Evolutionary conservation across 805 yeast genomes (phyloP).

Genomic region (Yarrowia alimentaria): DNA sequence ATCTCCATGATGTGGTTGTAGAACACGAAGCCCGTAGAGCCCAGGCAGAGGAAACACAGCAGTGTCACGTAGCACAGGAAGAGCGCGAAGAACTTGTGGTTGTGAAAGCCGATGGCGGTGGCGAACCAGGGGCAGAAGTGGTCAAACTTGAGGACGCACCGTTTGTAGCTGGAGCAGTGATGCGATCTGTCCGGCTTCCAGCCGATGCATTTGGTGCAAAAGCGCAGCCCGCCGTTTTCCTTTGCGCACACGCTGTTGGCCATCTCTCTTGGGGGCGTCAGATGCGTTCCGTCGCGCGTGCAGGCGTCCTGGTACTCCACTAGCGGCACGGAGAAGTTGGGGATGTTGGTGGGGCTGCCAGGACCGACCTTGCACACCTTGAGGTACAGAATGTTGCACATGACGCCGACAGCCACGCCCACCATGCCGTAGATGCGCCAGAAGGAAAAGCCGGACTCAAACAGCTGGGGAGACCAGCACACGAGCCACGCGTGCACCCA

Average conservation of each 20-base stretch:
- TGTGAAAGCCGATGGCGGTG: constrained; percentile 75
- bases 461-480: constrained; percentile 15
- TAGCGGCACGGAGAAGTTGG: constrained; percentile 6
- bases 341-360: constrained; percentile 12
- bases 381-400: constrained; percentile 15
- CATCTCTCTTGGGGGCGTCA: constrained; percentile 20
- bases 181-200: constrained; percentile 49
- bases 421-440: constrained; percentile 7
- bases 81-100: constrained; percentile 78
- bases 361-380: constrained; percentile 15
- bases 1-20: constrained; percentile 33
- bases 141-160: constrained; percentile 53
- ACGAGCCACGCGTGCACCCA: constrained; percentile 28
- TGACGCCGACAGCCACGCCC: constrained; percentile 11
- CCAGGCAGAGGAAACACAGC: constrained; percentile 46
- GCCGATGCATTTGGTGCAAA: constrained; percentile 43
- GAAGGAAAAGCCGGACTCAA: constrained; percentile 7
- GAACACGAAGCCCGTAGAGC: constrained; percentile 31
- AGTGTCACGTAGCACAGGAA: constrained; percentile 56
- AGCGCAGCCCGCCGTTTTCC: constrained; percentile 44
- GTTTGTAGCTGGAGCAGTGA: constrained; percentile 44
- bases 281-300: not conserved
- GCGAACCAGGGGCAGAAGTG: constrained; percentile 90
- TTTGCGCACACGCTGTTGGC: constrained; percentile 36
- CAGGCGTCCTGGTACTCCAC: constrained; percentile 19